Conservation (phyloP, 257 asterid genomes). For the Solanum peruvianum region DNA sequence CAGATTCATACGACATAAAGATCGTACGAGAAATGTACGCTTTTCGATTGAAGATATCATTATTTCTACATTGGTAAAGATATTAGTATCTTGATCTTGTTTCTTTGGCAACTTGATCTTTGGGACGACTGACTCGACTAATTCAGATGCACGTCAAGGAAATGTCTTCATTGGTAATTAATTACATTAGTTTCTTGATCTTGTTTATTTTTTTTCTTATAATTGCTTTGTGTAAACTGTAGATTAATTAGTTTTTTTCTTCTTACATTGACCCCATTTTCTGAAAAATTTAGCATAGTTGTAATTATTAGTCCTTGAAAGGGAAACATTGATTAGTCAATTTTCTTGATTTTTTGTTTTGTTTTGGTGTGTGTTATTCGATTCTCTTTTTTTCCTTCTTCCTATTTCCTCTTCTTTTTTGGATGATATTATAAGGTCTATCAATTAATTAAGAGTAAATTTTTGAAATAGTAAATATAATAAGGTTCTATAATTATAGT, state of each 20-base stretch:
- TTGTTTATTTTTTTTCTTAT: neutral
- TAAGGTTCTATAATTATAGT: too few relatives aligned
- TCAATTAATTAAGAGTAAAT: too few relatives aligned
- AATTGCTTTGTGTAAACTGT: neutral
- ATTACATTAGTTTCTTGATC: neutral
- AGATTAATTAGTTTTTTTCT: neutral
- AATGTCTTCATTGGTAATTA: neutral
- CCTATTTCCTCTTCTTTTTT: neutral
- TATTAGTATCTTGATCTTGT: neutral
- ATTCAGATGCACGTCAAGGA: neutral
- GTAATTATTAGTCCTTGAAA: neutral
- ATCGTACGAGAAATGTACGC: rapidly evolving
- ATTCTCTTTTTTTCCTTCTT: neutral
- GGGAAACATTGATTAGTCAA: neutral
- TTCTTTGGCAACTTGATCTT: conserved; percentile 48
- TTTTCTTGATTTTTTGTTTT: neutral
- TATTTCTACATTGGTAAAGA: neutral
- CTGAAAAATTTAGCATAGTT: neutral
- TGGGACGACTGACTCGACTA: neutral
- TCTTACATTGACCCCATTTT: neutral
- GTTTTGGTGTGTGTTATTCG: neutral
- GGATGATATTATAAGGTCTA: neutral
- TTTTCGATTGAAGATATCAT: rapidly evolving
- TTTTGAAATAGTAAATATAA: too few relatives aligned
- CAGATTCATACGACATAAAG: neutral